phyloP scores from a whole-genome alignment of 2,329 filamentous ascomycete genomes.

The Phaeosphaeria sp. region DNA sequence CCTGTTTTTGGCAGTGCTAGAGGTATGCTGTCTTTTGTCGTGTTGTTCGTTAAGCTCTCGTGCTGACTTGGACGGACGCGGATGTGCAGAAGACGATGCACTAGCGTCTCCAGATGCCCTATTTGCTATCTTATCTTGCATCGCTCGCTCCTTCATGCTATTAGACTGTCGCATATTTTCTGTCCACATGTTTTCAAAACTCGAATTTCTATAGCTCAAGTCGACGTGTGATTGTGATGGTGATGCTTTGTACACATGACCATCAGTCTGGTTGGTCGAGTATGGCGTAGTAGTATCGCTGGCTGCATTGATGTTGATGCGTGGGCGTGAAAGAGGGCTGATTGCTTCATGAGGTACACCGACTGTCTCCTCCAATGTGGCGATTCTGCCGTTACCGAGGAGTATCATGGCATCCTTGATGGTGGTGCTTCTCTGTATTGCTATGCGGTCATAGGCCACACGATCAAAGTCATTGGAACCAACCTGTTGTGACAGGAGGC shows the following conservation, averaged over 20 bases:
- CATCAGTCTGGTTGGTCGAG: background rate
- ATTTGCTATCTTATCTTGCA: background rate
- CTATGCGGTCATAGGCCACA: background rate
- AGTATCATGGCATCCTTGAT: background rate
- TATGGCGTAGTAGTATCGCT: background rate
- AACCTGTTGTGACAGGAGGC: background rate
- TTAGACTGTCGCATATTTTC: background rate
- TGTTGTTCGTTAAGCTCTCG: no score
- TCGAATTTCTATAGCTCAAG: background rate
- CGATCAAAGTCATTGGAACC: background rate
- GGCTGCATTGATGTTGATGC: background rate
- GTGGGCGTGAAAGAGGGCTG: background rate
- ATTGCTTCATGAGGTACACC: background rate
- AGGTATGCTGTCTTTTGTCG: no score
- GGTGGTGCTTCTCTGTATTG: background rate
- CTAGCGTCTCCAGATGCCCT: no score
- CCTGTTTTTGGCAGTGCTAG: no score
- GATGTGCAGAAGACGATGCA: no score
- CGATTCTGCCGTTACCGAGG: background rate
- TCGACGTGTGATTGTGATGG: background rate
- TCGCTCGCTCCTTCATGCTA: no score
- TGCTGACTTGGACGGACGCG: no score
- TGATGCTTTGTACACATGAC: background rate
- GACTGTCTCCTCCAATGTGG: background rate
- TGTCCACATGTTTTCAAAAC: background rate